phyloP scores from a whole-genome alignment of 192 early-diverging fungal genomes.

The Irineochytrium annulatum region DNA sequence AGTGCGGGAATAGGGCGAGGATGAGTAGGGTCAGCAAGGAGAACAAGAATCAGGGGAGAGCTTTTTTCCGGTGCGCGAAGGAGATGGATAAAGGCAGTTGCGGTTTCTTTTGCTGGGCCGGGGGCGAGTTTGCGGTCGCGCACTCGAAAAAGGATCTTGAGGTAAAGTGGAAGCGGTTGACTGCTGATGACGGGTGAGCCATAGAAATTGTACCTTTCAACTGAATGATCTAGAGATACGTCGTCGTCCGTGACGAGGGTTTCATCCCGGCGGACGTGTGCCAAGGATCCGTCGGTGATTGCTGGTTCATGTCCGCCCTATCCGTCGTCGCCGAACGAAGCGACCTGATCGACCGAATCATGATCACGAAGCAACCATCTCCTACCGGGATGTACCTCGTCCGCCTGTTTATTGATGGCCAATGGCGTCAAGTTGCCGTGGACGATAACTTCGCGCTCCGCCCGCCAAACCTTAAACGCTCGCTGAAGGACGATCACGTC shows the following conservation, averaged over 20 bases:
- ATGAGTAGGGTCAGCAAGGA: slow-evolving; percentile 22
- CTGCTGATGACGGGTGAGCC: neutral
- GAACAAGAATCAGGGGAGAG: slow-evolving; percentile 24
- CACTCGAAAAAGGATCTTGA: slow-evolving; percentile 5
- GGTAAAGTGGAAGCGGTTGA: slow-evolving; percentile 14
- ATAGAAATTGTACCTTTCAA: neutral
- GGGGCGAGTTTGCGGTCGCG: neutral
- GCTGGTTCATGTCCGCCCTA: slow-evolving; percentile 27
- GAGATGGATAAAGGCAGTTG: neutral
- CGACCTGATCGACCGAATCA: slow-evolving; percentile 6
- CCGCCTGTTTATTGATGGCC: slow-evolving; percentile 20
- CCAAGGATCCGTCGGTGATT: slow-evolving; percentile 22
- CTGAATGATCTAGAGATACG: neutral
- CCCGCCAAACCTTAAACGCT: neutral
- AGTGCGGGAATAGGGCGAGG: slow-evolving; percentile 3
- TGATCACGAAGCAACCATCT: neutral
- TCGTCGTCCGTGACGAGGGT: no score
- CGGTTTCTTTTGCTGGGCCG: slow-evolving; percentile 24
- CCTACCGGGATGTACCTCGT: neutral
- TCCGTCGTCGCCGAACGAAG: slow-evolving; percentile 18
- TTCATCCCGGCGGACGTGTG: slow-evolving; percentile 5
- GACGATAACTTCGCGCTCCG: slow-evolving; percentile 16
- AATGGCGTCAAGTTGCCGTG: slow-evolving; percentile 8
- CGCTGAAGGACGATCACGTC: neutral
- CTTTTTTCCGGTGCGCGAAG: slow-evolving; percentile 15